A percentile compares a stretch with the other conserved stretches of the same genome.
Evolutionary conservation across 108 stramenopile species (phyloP).

Genomic region (Nitzschia putrida): DNA sequence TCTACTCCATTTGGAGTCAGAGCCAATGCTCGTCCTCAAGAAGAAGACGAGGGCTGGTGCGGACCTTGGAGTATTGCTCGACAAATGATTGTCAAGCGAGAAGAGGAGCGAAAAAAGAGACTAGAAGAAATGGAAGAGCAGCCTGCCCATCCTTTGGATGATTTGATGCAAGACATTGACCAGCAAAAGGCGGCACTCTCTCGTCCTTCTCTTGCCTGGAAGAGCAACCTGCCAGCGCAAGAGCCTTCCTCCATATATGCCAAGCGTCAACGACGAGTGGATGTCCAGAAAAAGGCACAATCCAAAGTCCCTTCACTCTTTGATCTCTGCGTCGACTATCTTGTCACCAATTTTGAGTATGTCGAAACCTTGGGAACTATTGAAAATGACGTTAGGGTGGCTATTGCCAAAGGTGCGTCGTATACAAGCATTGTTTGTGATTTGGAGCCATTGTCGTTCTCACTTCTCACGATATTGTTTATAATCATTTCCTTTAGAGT

Average conservation of each 20-base stretch:
- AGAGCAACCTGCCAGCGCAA: conserved; percentile 10
- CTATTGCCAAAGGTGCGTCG: conserved; percentile 44
- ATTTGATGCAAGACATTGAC: conserved; percentile 47
- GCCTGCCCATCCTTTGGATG: conserved; percentile 73
- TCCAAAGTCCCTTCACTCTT: conserved; percentile 60
- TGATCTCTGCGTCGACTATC: conserved; percentile 59
- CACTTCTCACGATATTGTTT: neutral
- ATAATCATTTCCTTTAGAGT: conserved; percentile 7
- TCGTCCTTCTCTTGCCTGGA: conserved; percentile 61
- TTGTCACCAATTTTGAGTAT: conserved; percentile 73
- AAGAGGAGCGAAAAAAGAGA: conserved; percentile 62
- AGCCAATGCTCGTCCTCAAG: neutral
- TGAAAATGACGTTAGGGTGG: conserved; percentile 58
- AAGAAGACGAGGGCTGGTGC: conserved; percentile 66
- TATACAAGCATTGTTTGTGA: neutral
- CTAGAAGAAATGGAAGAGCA: conserved; percentile 51
- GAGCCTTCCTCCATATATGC: conserved; percentile 45
- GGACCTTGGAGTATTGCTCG: conserved; percentile 83
- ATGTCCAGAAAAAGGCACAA: conserved; percentile 32
- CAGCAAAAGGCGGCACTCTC: conserved; percentile 37
- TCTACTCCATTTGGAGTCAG: conserved; percentile 71
- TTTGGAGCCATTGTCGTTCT: neutral
- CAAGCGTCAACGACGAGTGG: conserved; percentile 60
- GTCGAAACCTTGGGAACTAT: conserved; percentile 76
- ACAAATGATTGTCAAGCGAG: conserved; percentile 79